Conservation (phyloP, 2,329 filamentous ascomycete genomes). For the Lachnum nothofagi region DNA sequence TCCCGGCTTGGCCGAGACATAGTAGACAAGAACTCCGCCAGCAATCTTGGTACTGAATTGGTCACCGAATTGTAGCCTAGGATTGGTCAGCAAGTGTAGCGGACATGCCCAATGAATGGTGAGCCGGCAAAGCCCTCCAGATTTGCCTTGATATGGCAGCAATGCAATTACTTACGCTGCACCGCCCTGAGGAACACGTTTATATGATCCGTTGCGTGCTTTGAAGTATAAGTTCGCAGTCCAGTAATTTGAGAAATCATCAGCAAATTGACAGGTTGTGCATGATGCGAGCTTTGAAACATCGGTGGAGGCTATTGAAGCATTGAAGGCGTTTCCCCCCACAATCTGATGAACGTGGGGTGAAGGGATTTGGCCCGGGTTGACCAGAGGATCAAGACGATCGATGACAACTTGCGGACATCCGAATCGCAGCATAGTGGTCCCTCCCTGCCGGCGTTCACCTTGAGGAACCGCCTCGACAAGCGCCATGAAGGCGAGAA, state of each 20-base stretch:
- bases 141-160: no score
- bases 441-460: no score
- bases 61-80: constrained; percentile 15
- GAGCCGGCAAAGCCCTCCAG: no score
- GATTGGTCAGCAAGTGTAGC: no score
- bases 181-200: constrained; percentile 12
- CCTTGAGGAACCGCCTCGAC: no score
- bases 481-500: no score
- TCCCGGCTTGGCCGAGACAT: constrained; percentile 10
- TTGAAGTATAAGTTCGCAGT: not conserved
- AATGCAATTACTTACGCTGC: constrained; percentile 10
- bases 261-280: not conserved
- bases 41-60: constrained; percentile 12
- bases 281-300: not conserved
- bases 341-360: not conserved
- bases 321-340: not conserved
- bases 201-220: constrained; percentile 1
- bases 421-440: constrained; percentile 14
- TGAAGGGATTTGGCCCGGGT: constrained; percentile 1
- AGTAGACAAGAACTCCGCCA: constrained; percentile 13
- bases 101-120: no score
- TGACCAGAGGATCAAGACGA: constrained; percentile 15
- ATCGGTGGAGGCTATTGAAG: not conserved
- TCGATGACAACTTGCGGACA: constrained; percentile 15
- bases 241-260: not conserved